Evolutionary conservation across 768 basidiomycete species (phyloP).

Genomic region (Xerocomellus intermedius): DNA sequence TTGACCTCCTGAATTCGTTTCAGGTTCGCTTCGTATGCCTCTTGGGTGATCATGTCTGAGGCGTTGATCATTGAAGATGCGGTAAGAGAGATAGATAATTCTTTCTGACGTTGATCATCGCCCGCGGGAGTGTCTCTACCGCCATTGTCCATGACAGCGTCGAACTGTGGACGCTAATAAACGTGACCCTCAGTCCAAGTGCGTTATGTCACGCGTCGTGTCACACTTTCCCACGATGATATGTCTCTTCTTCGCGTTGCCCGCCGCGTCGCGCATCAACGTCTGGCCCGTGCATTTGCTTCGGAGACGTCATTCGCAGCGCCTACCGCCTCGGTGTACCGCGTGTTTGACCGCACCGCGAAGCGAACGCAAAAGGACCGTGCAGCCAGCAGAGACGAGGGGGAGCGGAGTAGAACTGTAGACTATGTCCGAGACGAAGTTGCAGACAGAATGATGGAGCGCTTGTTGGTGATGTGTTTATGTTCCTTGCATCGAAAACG

Average conservation of each 20-base stretch:
- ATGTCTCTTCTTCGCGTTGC: conserved; percentile 13
- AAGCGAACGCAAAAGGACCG: conserved; percentile 80
- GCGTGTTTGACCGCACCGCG: conserved; percentile 81
- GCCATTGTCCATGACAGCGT: conserved; percentile 18
- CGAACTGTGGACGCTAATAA: not conserved
- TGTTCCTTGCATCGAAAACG: not conserved
- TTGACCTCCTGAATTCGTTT: conserved; percentile 30
- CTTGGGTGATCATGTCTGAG: conserved; percentile 16
- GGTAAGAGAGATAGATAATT: conserved; percentile 14
- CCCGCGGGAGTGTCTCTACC: not conserved
- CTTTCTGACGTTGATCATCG: conserved; percentile 13
- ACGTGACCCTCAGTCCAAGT: not conserved
- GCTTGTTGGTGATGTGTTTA: conserved; percentile 64
- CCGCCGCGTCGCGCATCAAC: not conserved
- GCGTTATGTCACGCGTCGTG: conserved; percentile 15
- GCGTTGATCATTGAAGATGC: conserved; percentile 28
- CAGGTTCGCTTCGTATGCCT: conserved; percentile 26
- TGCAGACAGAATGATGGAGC: conserved; percentile 86
- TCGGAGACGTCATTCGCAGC: conserved; percentile 44
- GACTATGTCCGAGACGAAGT: conserved; percentile 93
- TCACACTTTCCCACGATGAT: conserved; percentile 18
- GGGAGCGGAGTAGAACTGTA: conserved; percentile 66
- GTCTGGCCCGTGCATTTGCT: conserved; percentile 43
- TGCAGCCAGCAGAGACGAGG: conserved; percentile 57
- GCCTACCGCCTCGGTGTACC: conserved; percentile 52